phyloP scores from a whole-genome alignment of 768 basidiomycete genomes.

The Candolleomyces eurysporus region DNA sequence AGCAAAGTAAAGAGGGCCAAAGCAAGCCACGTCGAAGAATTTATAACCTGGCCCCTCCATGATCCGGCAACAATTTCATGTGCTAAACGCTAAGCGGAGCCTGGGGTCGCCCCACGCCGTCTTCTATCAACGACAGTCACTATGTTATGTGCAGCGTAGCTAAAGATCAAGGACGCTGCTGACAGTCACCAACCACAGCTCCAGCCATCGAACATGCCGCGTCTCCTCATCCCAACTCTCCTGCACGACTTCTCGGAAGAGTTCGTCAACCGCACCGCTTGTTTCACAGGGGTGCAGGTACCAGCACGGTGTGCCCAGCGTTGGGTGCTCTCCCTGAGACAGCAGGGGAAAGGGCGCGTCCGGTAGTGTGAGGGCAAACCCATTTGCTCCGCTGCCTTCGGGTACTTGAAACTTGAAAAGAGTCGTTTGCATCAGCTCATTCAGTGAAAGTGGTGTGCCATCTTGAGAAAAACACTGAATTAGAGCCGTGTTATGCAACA shows the following conservation, averaged over 20 bases:
- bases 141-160: constrained; percentile 1
- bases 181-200: constrained; percentile 78
- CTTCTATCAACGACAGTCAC: constrained; percentile 8
- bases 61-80: constrained; percentile 22
- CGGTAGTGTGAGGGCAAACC: constrained; percentile 53
- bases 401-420: constrained; percentile 56
- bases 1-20: neutral
- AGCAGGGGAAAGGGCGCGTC: constrained; percentile 67
- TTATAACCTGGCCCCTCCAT: constrained; percentile 7
- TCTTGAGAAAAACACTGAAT: constrained; percentile 37
- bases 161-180: constrained; percentile 58
- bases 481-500: constrained; percentile 2
- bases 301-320: constrained; percentile 72
- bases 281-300: constrained; percentile 89
- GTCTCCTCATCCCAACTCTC: constrained; percentile 29
- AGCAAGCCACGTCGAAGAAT: neutral
- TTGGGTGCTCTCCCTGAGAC: constrained; percentile 87
- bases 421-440: constrained; percentile 52
- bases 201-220: constrained; percentile 51
- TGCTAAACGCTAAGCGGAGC: constrained; percentile 16
- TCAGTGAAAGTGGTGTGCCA: constrained; percentile 60
- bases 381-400: constrained; percentile 41
- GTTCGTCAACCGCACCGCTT: constrained; percentile 60
- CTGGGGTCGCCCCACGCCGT: neutral
- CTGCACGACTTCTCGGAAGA: constrained; percentile 50